These are phyloP conservation scores for Nigrospora oryzae DNA, from an alignment of 2,329 filamentous ascomycete genomes.

Conservation along the genomic window DNA sequence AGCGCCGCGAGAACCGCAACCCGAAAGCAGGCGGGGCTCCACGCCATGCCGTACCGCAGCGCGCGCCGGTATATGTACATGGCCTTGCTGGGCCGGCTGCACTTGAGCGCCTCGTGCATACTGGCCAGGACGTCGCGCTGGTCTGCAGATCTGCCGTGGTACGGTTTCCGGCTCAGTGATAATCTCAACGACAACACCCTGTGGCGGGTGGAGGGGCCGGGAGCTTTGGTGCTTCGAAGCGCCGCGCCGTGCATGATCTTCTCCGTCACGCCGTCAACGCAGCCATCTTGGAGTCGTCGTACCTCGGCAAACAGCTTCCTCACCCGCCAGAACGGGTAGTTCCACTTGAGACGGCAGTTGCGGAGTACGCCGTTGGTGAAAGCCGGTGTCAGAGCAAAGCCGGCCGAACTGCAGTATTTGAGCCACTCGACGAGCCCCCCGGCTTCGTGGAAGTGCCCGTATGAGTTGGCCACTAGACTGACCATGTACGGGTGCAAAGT, in stretches of 20 bases:
- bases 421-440: constrained; percentile 31
- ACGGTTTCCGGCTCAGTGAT: constrained; percentile 11
- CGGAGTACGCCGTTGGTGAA: constrained; percentile 31
- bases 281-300: constrained; percentile 18
- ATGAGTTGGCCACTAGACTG: constrained; percentile 33
- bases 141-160: constrained; percentile 16
- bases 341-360: constrained; percentile 27
- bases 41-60: constrained; percentile 22
- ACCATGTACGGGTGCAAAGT: constrained; percentile 26
- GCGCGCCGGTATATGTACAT: constrained; percentile 30
- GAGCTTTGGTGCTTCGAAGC: constrained; percentile 6
- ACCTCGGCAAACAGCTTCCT: constrained; percentile 24
- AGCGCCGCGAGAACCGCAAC: constrained; percentile 37
- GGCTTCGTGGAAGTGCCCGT: constrained; percentile 28
- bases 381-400: constrained; percentile 24
- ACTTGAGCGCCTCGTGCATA: constrained; percentile 31
- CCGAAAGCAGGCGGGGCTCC: constrained; percentile 33
- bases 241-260: constrained; percentile 26
- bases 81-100: constrained; percentile 21
- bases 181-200: constrained; percentile 16
- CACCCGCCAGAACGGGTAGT: constrained; percentile 25
- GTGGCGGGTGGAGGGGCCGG: constrained; percentile 7
- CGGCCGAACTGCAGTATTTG: constrained; percentile 23
- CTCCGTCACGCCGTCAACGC: constrained; percentile 28
- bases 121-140: constrained; percentile 22